These are phyloP conservation scores for Talaromyces borbonicus DNA, from an alignment of 495 filamentous ascomycete species.

Conservation along the genomic window DNA sequence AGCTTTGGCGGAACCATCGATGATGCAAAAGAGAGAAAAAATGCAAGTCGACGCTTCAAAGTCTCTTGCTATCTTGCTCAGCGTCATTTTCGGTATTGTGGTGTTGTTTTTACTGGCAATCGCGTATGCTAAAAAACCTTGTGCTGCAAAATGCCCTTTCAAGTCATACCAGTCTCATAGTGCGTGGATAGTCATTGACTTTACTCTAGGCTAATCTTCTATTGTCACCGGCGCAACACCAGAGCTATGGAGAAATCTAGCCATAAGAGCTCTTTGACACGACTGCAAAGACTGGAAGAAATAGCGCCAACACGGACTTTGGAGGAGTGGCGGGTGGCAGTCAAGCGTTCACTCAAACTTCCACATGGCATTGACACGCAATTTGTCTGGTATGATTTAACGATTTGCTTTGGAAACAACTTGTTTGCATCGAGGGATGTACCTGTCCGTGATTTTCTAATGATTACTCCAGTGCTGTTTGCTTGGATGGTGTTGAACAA, in stretches of 20 bases:
- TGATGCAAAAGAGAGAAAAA: not conserved
- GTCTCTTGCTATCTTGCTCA: not conserved
- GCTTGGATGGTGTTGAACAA: conserved; percentile 31
- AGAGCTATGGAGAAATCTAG: conserved; percentile 12
- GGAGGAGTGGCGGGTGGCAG: conserved; percentile 34
- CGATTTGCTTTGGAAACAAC: too few relatives aligned
- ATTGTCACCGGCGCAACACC: conserved; percentile 29
- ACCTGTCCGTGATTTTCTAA: not conserved
- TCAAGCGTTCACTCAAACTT: conserved; percentile 26
- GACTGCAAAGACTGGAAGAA: conserved; percentile 29
- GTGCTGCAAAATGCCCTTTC: too few relatives aligned
- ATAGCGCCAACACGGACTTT: conserved; percentile 31
- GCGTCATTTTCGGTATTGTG: conserved; percentile 2
- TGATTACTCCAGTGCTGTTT: conserved; percentile 24
- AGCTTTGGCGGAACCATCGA: not conserved
- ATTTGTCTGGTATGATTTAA: conserved; percentile 33
- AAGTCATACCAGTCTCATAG: too few relatives aligned
- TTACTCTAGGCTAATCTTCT: conserved; percentile 21
- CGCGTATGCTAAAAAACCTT: too few relatives aligned
- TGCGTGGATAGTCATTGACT: too few relatives aligned
- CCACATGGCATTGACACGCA: conserved; percentile 29
- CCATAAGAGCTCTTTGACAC: conserved; percentile 22
- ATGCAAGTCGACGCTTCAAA: not conserved
- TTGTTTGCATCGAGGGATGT: not conserved
- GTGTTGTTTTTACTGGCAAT: conserved; percentile 1